Evolutionary conservation across 148 eudicot species (phyloP), one percentile per base, ranked within the genome.

Genomic region (Vaccinium darrowii): DNA sequence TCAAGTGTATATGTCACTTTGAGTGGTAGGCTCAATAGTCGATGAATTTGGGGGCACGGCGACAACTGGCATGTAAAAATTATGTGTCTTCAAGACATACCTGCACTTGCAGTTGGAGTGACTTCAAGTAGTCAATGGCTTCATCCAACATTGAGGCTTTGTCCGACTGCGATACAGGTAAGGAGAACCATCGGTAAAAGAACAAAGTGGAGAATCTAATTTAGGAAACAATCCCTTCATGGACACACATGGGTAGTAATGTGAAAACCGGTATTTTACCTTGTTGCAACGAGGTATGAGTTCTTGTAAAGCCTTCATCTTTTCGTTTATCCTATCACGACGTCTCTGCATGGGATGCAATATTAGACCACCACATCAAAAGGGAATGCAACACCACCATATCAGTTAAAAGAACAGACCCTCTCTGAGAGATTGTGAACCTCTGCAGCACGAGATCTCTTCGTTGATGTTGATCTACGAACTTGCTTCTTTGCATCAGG

Each of bases 131-230:
- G 84, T 92, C 95, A 43, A 94, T 94, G 58, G 95, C 98, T 88
- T 94, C 98, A 86, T 94, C 98, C 84, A 95, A 90, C 96, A 93
- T 94, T 25, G 98, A 93, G 84, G 98, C 97, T 89, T 92, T 94
- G 86, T 96, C 98, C 11, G 93, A 86, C 98, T 93, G 90, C 51
- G 71, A 78, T 69, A 56, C 71, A 83, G 54, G 84, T 47, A 72
- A n/a, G 49, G 23, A 73, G 18, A 71, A 25, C 11, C 27, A 54
- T 60, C 27, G 14, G 19, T 79, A 72, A 81, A 67, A 51, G 16
- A 21, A 67, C 16, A 7, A 50, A 47, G 13, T 81, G 39, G 6
- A 39, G 83, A 16, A 69, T 58, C 57, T 54, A 52, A 5, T 76
- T 39, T 47, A 76, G 23, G 18, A 74, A 53, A 36, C 25, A 52